Evolutionary conservation across 768 basidiomycete genomes (phyloP).

Genomic region (Podaxis pistillaris): DNA sequence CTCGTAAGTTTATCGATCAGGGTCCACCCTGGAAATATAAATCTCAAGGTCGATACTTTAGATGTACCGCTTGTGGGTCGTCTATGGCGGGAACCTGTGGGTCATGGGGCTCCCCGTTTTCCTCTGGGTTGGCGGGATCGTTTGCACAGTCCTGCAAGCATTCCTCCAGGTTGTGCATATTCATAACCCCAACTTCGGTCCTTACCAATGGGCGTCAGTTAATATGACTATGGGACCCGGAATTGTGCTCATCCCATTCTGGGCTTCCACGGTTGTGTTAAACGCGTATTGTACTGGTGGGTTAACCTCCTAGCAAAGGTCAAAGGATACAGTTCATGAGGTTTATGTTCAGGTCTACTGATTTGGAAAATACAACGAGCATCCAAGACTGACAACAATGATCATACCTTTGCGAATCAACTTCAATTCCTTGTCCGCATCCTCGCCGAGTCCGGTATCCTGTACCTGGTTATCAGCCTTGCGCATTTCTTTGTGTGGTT

Average conservation of each 20-base stretch:
- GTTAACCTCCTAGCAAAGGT: background rate
- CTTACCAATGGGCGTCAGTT: conserved; percentile 1
- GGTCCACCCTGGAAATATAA: background rate
- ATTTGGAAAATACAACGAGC: background rate
- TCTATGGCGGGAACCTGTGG: background rate
- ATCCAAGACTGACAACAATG: background rate
- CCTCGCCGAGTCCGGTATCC: background rate
- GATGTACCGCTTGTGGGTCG: conserved; percentile 14
- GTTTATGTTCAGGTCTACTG: background rate
- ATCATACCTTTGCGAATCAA: background rate
- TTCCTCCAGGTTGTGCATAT: conserved; percentile 7
- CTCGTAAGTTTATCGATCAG: background rate
- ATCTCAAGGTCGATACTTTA: background rate
- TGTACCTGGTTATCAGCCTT: background rate
- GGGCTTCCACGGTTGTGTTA: conserved; percentile 14
- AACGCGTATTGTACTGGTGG: conserved; percentile 15
- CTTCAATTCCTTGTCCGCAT: background rate
- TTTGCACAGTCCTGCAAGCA: conserved; percentile 1
- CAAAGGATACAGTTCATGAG: background rate
- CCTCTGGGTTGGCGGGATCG: conserved; percentile 13
- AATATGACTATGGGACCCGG: conserved; percentile 13
- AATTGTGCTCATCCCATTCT: conserved; percentile 11
- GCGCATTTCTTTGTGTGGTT: conserved; percentile 4
- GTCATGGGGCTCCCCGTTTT: conserved; percentile 9
- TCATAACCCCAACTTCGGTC: conserved; percentile 4